A percentile compares a stretch with the other conserved stretches of the same genome.
phyloP scores from a whole-genome alignment of 2,329 filamentous ascomycete genomes.

The Pseudocercospora eumusae region DNA sequence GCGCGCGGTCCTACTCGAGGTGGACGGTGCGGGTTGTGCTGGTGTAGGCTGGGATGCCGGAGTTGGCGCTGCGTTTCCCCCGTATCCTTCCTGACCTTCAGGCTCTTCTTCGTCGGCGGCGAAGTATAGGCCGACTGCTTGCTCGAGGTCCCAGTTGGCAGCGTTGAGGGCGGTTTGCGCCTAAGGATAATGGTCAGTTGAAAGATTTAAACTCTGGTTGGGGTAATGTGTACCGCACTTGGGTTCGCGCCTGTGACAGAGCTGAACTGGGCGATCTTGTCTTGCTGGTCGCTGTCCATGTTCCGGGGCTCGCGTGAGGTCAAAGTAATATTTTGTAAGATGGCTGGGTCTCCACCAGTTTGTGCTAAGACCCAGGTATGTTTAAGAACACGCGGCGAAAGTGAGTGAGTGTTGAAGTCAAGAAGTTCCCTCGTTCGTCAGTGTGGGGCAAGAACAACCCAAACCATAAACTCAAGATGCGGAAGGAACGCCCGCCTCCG shows the following conservation, averaged over 20 bases:
- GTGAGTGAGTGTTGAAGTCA: neutral
- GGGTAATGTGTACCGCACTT: constrained; percentile 33
- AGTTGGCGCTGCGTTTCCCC: constrained; percentile 20
- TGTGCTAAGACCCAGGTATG: neutral
- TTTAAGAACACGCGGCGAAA: neutral
- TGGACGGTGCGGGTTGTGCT: constrained; percentile 17
- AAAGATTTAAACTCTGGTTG: neutral
- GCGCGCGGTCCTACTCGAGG: constrained; percentile 30
- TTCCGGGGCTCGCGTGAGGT: neutral
- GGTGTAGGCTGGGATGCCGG: constrained; percentile 14
- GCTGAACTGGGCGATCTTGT: constrained; percentile 42
- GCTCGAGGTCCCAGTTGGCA: constrained; percentile 50
- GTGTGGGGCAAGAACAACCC: neutral
- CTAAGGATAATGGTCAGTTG: constrained; percentile 34
- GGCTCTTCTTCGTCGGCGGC: constrained; percentile 47
- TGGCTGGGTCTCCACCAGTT: neutral
- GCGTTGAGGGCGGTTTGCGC: constrained; percentile 48
- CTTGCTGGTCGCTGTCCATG: constrained; percentile 38
- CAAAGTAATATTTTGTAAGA: neutral
- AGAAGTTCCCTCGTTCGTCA: neutral
- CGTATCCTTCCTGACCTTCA: constrained; percentile 42
- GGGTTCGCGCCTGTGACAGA: constrained; percentile 41
- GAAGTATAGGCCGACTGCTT: constrained; percentile 50
- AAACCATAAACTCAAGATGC: neutral
- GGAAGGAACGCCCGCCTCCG: constrained; percentile 12